Evolutionary conservation across 192 early-diverging fungal species (phyloP), one percentile per base, ranked within the genome.

Genomic region (Dimargaris verticillata): DNA sequence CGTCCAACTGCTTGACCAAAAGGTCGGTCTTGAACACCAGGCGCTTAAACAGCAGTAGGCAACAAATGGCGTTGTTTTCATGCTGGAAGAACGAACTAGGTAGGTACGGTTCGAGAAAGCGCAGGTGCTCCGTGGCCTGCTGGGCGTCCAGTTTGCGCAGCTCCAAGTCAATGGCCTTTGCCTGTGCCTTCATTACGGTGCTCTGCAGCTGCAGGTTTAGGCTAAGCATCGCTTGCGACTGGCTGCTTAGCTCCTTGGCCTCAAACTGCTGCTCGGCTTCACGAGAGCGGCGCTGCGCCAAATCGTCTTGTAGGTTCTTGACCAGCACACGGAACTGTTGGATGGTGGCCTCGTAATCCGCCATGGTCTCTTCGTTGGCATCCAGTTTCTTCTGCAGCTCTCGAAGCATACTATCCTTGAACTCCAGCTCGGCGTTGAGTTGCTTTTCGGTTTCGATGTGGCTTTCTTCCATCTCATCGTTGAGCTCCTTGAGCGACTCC

Each of bases 381-480:
- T 82, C 78, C 15, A 88, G 67, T 46, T 76, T 70, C 54, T 75
- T 72, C 48, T 74, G 53, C 17, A 81, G 74, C 38, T 83, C 89
- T 46, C 78, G 62, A 33, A 89, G 68, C 26, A 85, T 69, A 26
- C 69, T 80, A 51, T 86, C 85, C 65, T 88, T 87, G 53, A 83
- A 72, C 60, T 86, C 84, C 64, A 75, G 45, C 62, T 95, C 94
- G 24, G 80, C 82, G 54, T 85, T 81, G 45, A 95, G 72, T 44
- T 90, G 82, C 60, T 90, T 84, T 67, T 91, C 87, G 25, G 86
- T 89, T 53, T 92, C 85, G 5, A 91, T 77, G 63, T 93, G 92
- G 63, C 84, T 88, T 64, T 93, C 90, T 67, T 97, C 94, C 64
- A 95, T 72, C 70, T 95, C 91, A 63, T 97, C 91, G 66, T 85